Base-by-base conservation (phyloP, 257 asterid genomes). In the Coffea canephora region DNA sequence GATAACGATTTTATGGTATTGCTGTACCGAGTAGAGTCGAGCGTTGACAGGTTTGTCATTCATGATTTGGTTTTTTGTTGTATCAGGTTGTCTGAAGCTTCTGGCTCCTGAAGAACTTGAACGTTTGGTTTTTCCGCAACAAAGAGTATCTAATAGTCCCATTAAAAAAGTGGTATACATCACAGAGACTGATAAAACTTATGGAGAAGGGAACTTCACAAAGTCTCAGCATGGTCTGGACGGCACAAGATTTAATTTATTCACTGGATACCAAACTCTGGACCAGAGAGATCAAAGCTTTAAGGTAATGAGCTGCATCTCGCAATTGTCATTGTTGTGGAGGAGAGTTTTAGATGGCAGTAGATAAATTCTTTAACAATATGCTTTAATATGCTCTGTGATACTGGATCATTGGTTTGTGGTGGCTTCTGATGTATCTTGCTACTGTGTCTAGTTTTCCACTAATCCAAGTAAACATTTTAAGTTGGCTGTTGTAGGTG, bases 251-350 rank as follows among this genome's bases (percentile, higher is more conserved):
- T 94, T 92, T 84, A 96, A 94, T 81, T 84, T 85, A 67, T 96
- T 96, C 94, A 91, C 99, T 12, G 99, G 99, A 82, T 88, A 89
- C 88, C 99, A 94, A 86, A 89, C 96, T 54, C 89, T 92, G 46
- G 89, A 89, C 80, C 94, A 92, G 83, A 90, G 99, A 86, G 91
- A 92, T 36, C 87, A 86, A 80, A 89, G 86, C 87, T 96, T 89
- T 86, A 85, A 92, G 97, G 98, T 94, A 77, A 74, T 80, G 45
- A 78, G 62, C 55, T 73, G 39, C 79, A 71, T 81, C 50, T 45
- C 11, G 6, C 27, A 55, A 11, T n/a, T 25, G 39, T 18, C 65
- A 14, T 45, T 69, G 15, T 76, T 65, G 25, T 46, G 0, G 31
- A 39, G 36, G 72, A 34, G 27, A 34, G 27, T 34, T 62, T 23